Evolutionary conservation across 2,329 filamentous ascomycete species (phyloP).

Genomic region (Byssothecium circinans): DNA sequence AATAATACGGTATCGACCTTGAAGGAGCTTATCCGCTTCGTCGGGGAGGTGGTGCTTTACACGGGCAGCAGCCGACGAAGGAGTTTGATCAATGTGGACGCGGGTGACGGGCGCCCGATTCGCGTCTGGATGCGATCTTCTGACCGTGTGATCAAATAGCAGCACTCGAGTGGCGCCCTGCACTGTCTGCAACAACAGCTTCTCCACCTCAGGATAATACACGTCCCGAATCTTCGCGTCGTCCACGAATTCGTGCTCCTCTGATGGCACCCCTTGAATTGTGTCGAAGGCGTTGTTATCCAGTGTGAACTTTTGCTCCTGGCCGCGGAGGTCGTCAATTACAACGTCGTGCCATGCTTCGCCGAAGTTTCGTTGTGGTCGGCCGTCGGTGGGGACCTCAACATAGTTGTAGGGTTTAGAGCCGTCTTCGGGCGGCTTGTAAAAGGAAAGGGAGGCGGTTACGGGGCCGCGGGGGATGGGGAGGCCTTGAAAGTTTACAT

Average conservation of each 20-base stretch:
- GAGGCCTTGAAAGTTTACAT: slow-evolving; percentile 36
- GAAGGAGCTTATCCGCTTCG: slow-evolving; percentile 67
- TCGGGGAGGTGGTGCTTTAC: slow-evolving; percentile 67
- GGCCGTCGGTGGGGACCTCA: slow-evolving; percentile 62
- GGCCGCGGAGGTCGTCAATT: slow-evolving; percentile 74
- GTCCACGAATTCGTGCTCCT: slow-evolving; percentile 63
- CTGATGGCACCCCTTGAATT: slow-evolving; percentile 59
- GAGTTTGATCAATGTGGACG: slow-evolving; percentile 84
- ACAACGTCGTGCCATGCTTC: slow-evolving; percentile 52
- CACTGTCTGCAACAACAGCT: slow-evolving; percentile 67
- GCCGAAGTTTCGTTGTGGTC: slow-evolving; percentile 67
- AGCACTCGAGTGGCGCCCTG: slow-evolving; percentile 68
- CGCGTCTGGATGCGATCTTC: slow-evolving; percentile 63
- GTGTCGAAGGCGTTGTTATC: slow-evolving; percentile 76
- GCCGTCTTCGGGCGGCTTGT: slow-evolving; percentile 31
- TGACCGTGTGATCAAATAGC: slow-evolving; percentile 87
- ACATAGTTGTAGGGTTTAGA: slow-evolving; percentile 54
- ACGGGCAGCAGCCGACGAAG: slow-evolving; percentile 64
- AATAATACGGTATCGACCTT: slow-evolving; percentile 75
- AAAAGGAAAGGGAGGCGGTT: slow-evolving; percentile 31
- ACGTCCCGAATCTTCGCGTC: slow-evolving; percentile 67
- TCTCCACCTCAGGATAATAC: slow-evolving; percentile 86
- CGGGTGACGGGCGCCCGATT: slow-evolving; percentile 68
- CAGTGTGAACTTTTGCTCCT: slow-evolving; percentile 66
- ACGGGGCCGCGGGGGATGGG: slow-evolving; percentile 33